Evolutionary conservation across 495 filamentous ascomycete species (phyloP), one percentile per base, ranked within the genome.

Genomic region (Lasiosphaeriaceae sp.): DNA sequence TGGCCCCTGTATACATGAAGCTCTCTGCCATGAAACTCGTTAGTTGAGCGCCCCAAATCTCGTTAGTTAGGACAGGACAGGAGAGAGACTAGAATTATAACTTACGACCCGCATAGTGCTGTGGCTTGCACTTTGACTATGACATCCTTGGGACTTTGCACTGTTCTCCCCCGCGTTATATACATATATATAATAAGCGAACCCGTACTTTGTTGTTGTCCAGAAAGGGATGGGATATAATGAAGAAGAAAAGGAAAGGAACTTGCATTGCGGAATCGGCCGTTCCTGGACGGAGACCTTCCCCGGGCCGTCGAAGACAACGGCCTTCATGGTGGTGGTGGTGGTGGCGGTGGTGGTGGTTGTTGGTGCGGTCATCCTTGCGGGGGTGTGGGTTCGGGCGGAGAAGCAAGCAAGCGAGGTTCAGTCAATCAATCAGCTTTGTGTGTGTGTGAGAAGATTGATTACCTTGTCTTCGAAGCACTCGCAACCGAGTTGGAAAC

Each of bases 1-100:
- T 90, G 82, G 53, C 92, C 93, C 31, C 94, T 86, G 74, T 88
- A 98, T 26, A 88, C 84, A 73, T 98, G 94, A 46, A 98, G 79
- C 62, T 97, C 94, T 66, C 90, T 96, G 60, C 21, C 31, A 43
- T 19, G 47, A 43, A 35, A 43, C 7, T 12, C n/a, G n/a, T 4
- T 11, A 43, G 39, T 43, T 43, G n/a, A n/a, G n/a, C n/a, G n/a
- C n/a, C n/a, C n/a, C n/a, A n/a, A n/a, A n/a, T n/a, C n/a, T n/a
- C n/a, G n/a, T n/a, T n/a, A n/a, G n/a, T n/a, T n/a, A n/a, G n/a
- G n/a, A n/a, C n/a, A 34, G 20, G 52, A 47, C 41, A 44, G 43
- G n/a, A 50, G 43, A 16, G 21, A 24, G 24, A 17, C 19, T 20
- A 21, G n/a, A 20, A 37, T 9, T 37, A 37, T n/a, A n/a, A 78